Evolutionary conservation across 257 asterid species (phyloP).

Genomic region (Solanum bulbocastanum): DNA sequence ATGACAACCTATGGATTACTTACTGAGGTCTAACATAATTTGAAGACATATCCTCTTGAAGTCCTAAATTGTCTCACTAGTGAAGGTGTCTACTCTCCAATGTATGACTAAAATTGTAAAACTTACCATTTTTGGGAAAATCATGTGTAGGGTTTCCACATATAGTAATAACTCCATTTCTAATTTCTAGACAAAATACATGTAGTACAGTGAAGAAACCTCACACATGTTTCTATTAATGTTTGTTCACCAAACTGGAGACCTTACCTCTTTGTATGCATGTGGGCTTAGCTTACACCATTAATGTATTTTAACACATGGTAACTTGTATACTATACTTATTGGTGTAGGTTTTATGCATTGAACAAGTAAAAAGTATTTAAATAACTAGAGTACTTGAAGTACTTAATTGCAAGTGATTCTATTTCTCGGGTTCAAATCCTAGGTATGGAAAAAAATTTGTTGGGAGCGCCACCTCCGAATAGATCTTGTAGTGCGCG

Average conservation of each 20-base stretch:
- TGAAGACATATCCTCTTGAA: background rate
- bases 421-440: too few species aligned
- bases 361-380: background rate
- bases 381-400: background rate
- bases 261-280: constrained; percentile 8
- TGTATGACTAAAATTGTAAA: background rate
- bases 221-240: background rate
- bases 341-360: background rate
- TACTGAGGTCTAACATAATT: background rate
- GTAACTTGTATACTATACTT: background rate
- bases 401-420: background rate
- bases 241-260: constrained; percentile 11
- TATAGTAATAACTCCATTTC: background rate
- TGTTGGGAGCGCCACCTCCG: too few species aligned
- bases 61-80: background rate
- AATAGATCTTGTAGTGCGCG: too few species aligned
- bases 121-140: background rate
- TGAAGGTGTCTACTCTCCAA: background rate
- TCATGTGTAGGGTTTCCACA: background rate
- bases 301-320: background rate
- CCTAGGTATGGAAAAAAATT: too few species aligned
- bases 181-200: background rate
- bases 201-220: background rate
- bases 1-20: background rate
- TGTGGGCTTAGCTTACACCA: background rate